phyloP scores from a whole-genome alignment of 352 stramenopile species.

The Phytopythium vexans region DNA sequence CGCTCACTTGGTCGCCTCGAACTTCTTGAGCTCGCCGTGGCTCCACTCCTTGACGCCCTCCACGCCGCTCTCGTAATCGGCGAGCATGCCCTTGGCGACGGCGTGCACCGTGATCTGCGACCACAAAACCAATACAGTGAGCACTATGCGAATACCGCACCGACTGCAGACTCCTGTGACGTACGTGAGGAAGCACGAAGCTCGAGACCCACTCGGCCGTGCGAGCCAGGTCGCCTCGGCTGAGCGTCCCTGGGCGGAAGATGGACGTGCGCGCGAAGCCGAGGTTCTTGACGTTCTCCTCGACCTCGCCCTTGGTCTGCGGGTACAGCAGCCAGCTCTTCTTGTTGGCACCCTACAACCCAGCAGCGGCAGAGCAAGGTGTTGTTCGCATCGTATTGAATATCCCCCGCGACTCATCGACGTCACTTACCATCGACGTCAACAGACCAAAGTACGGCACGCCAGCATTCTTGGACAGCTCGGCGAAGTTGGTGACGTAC shows the following conservation, averaged over 20 bases:
- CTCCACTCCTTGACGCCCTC: constrained; percentile 44
- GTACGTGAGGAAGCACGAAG: constrained; percentile 50
- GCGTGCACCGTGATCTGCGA: constrained; percentile 41
- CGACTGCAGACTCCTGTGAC: constrained; percentile 7
- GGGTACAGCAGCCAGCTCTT: constrained; percentile 79
- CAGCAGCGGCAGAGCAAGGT: neutral
- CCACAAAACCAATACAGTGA: constrained; percentile 7
- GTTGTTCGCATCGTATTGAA: neutral
- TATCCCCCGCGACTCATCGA: neutral
- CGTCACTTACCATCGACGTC: constrained; percentile 32
- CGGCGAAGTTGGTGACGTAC: constrained; percentile 54
- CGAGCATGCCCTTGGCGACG: constrained; percentile 66
- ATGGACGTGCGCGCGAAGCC: constrained; percentile 48
- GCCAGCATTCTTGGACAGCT: constrained; percentile 39
- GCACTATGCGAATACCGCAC: neutral
- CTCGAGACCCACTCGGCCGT: constrained; percentile 46
- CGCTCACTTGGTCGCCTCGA: constrained; percentile 15
- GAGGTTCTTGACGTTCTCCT: constrained; percentile 62
- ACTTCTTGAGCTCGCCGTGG: constrained; percentile 52
- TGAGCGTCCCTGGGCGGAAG: constrained; percentile 57
- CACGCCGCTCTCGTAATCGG: constrained; percentile 55
- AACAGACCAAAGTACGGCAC: constrained; percentile 67
- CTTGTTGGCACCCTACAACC: constrained; percentile 44
- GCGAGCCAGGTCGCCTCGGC: constrained; percentile 54
- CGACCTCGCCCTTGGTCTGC: constrained; percentile 70